A percentile compares a stretch with the other conserved stretches of the same genome.
phyloP scores from a whole-genome alignment of 129 eudicot genomes.

The Flaveria bidentis region DNA sequence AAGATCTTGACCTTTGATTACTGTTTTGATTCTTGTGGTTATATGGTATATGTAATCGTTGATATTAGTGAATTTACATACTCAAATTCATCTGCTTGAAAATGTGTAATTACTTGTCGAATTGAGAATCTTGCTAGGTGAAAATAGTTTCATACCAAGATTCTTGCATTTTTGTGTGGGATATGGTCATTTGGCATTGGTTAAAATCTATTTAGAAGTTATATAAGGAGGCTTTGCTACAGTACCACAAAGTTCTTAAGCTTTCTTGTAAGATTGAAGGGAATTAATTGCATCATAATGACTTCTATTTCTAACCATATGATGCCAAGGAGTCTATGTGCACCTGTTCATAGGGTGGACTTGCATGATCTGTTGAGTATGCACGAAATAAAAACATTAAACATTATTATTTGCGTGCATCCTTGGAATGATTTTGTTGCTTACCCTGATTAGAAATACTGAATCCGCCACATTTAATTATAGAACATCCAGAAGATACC shows the following conservation, averaged over 20 bases:
- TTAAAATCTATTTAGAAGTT: background rate
- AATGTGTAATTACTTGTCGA: conserved; percentile 12
- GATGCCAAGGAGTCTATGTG: background rate
- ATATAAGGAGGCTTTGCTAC: background rate
- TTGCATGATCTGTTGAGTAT: background rate
- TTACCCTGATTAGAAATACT: background rate
- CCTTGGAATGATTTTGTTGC: background rate
- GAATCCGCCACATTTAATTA: background rate
- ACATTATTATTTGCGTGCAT: background rate
- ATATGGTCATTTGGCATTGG: background rate
- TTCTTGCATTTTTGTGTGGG: conserved; percentile 4
- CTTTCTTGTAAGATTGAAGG: background rate
- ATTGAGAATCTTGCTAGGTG: conserved; percentile 16
- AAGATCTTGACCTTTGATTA: conserved; percentile 28
- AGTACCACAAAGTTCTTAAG: background rate
- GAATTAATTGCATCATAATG: background rate
- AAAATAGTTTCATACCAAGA: background rate
- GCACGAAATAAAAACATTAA: background rate
- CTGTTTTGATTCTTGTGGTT: background rate
- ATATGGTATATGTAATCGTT: background rate
- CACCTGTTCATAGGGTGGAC: background rate
- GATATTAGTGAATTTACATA: background rate
- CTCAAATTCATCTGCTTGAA: conserved; percentile 7
- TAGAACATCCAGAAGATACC: background rate
- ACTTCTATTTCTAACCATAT: background rate